These are phyloP conservation scores for Saccharomycopsis selenospora DNA, from an alignment of 805 yeast genomes.

Conservation along the genomic window DNA sequence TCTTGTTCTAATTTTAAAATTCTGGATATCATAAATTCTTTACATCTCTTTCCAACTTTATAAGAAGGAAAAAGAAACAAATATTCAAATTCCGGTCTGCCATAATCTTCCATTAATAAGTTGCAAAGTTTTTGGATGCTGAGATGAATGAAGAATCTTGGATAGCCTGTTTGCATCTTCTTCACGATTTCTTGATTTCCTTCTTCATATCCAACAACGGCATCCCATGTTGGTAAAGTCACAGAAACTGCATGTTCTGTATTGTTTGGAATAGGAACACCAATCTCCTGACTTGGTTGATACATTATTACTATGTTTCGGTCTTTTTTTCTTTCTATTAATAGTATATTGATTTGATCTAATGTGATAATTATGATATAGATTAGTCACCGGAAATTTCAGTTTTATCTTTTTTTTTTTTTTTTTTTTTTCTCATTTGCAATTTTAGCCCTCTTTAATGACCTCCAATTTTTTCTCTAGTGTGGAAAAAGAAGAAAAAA, in stretches of 20 bases:
- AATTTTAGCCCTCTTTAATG: too few relatives aligned
- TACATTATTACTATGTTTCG: too few relatives aligned
- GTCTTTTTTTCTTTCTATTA: too few relatives aligned
- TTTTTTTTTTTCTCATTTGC: too few relatives aligned
- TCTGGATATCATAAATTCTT: slow-evolving; percentile 53
- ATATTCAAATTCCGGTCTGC: slow-evolving; percentile 66
- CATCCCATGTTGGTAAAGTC: slow-evolving; percentile 91
- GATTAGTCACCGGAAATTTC: too few relatives aligned
- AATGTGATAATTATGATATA: too few relatives aligned
- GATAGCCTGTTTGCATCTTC: slow-evolving; percentile 82
- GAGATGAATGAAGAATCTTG: slow-evolving; percentile 69
- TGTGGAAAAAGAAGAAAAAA: too few relatives aligned
- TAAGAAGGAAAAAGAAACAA: slow-evolving; percentile 74
- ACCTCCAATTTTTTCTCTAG: too few relatives aligned
- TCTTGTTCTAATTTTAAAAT: slow-evolving; percentile 28
- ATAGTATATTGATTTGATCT: too few relatives aligned
- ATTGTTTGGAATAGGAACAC: slow-evolving; percentile 82
- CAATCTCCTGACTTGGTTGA: slow-evolving; percentile 39
- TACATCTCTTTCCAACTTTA: slow-evolving; percentile 72
- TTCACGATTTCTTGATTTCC: slow-evolving; percentile 75
- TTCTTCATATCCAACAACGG: slow-evolving; percentile 87
- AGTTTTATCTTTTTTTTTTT: too few relatives aligned
- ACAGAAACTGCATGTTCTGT: slow-evolving; percentile 93
- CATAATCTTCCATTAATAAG: slow-evolving; percentile 59
- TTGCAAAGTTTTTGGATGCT: slow-evolving; percentile 50